Evolutionary conservation across 768 basidiomycete genomes (phyloP), one percentile per base, ranked within the genome.

Genomic region (Lactifluus volemus): DNA sequence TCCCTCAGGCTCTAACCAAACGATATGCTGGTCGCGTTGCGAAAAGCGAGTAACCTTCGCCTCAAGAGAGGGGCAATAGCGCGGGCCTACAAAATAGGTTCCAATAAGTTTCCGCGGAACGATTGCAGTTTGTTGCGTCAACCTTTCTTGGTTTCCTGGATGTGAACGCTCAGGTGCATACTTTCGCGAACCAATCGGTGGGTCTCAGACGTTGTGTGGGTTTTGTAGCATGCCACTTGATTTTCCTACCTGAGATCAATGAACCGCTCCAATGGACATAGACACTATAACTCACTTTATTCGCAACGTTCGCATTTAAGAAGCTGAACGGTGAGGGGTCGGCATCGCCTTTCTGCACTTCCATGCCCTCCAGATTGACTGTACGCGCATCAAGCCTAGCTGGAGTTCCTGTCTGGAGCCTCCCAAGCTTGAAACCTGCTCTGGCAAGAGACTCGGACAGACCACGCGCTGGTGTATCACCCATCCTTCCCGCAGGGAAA

Each of bases 1-100:
- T 0, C 93, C 93, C 69, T 96, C 93, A 0, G 92, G 93, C 69
- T 96, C 93, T 3, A 96, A 76, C 92, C 92, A 96, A 45, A 95
- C 79, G 2, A 73, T 84, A 67, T 96, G 93, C 5, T 74, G 73
- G 6, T 76, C 73, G 71, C 88, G 92, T 62, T 88, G 73, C 3
- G 80, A 80, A 70, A 95, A 95, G 12, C 91, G 82, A 42, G 84
- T 76, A 9, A 96, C 82, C 70, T 96, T 96, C 10, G 89, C 83
- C 71, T 96, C 93, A 0, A 96, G 78, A 0, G 90, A 92, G 6
- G 93, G 93, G 64, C 93, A 96, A 71, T 96, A 96, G 19, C 93
- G 81, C 5, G 93, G 93, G 2, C 92, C 91, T 92, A 58, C 15
- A 19, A 10, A 25, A 47, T 6, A 47, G 9, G 14, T 9, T 25